Base-by-base conservation (phyloP, 1,284 basidiomycete species). In the Earliella scabrosa region DNA sequence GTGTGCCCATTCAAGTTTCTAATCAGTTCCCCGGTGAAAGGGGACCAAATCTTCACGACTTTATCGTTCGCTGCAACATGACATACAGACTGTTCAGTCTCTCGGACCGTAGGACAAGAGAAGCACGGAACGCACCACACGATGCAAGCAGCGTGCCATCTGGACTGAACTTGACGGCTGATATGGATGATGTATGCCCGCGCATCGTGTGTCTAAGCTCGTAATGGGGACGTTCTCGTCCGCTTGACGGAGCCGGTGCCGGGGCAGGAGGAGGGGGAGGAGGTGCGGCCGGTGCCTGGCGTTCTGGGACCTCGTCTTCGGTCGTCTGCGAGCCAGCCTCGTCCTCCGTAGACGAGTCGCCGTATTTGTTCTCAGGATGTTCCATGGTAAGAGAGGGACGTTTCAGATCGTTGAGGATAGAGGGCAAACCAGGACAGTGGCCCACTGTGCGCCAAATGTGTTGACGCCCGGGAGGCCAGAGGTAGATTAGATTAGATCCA, bases 151-250 rank as follows among this genome's bases (percentile, higher is more conserved):
- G 70, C 11, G 82, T 85, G 11, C 90, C 91, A 66, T 93, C 90
- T 2, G 89, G 90, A 67, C 91, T 92, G 66, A 93, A 93, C 69
- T 93, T 93, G 38, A 92, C 87, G 13, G 90, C 85, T 36, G 91
- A 92, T 58, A 92, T 87, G 2, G 88, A 90, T 66, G 82, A 82
- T 4, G 85, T 87, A 67, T 93, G 91, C 1, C 91, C 90, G 8
- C 77, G 74, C 46, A 92, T 77, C 0, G 81, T 82, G 70, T 90
- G 83, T 52, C 77, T 76, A 4, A 88, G 79, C 64, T 85, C 77
- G 67, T 92, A 92, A 63, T 86, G 80, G n/a, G 90, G 90, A 62
- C 78, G 77, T 66, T 83, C 82, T 60, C 85, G 79, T 27, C 72
- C 69, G 32, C 68, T 68, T 16, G 73, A 63, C 31, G 72, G 66